These are phyloP conservation scores for Elsinoe fawcettii DNA, from an alignment of 2,329 filamentous ascomycete species.

Conservation along the genomic window DNA sequence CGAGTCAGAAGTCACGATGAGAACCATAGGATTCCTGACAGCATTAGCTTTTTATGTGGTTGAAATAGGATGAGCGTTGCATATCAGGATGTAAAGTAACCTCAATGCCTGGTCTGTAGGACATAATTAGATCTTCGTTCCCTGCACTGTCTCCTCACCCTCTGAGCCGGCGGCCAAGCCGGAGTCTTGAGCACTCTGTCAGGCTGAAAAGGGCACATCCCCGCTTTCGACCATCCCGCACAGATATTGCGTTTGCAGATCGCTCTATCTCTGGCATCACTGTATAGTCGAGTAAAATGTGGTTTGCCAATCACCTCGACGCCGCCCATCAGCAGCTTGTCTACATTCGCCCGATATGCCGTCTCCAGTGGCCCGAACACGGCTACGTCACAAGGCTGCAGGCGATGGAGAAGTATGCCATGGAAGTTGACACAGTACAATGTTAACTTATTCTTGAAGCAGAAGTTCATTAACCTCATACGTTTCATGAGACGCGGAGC, in stretches of 20 bases:
- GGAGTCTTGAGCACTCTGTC: no score
- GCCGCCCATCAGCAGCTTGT: constrained; percentile 16
- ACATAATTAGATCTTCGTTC: neutral
- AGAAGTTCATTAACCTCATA: constrained; percentile 26
- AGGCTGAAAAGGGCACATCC: no score
- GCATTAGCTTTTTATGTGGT: no score
- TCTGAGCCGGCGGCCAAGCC: neutral
- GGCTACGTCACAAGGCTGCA: constrained; percentile 25
- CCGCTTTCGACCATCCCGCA: neutral
- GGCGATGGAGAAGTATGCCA: constrained; percentile 24
- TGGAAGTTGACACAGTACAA: constrained; percentile 29
- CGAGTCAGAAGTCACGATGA: no score
- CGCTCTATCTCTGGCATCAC: constrained; percentile 19
- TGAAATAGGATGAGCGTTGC: no score
- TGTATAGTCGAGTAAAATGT: constrained; percentile 22
- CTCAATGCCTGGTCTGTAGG: no score
- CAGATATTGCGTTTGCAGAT: neutral
- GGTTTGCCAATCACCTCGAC: constrained; percentile 16
- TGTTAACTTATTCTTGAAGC: constrained; percentile 30
- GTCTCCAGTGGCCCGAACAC: constrained; percentile 18
- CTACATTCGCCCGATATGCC: constrained; percentile 18
- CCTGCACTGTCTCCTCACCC: neutral
- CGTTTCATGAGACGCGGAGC: constrained; percentile 32
- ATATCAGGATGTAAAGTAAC: no score
- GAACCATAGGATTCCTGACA: no score